Evolutionary conservation across 2,329 filamentous ascomycete genomes (phyloP), one percentile per base, ranked within the genome.

Genomic region (Colletotrichum sp.): DNA sequence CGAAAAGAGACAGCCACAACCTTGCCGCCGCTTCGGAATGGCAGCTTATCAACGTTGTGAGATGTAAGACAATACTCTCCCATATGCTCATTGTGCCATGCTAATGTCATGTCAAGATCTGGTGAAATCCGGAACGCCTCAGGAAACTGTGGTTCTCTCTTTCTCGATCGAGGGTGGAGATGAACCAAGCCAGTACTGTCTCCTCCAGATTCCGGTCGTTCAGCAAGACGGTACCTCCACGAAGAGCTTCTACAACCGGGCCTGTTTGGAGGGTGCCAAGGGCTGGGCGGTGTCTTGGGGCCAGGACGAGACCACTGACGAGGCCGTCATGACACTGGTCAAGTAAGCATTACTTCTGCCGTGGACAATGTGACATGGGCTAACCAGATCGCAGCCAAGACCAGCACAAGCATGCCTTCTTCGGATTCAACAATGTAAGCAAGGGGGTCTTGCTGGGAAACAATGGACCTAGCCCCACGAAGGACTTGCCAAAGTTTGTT

Each of bases 211-310:
- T 1, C 39, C 75, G 6, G 24, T 79, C 1, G 60, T 68, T 3
- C 69, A 77, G 6, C 57, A 57, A 3, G 36, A 71, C 0, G 73
- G 81, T 7, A 77, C 80, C 7, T 76, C 72, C 26, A 73, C 77
- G 9, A 80, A 77, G 3, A 81, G 81, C 39, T 84, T 82, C 72
- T 78, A 73, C 59, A 24, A 24, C 24, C 24, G 24, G 24, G 24
- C 24, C 24, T n/a, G n/a, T n/a, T n/a, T n/a, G n/a, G n/a, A 78
- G 9, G 34, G 18, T 13, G 10, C 18, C 36, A 79, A 77, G n/a
- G 78, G 78, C n/a, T 83, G 81, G 80, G 73, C 26, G 1, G 26
- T 26, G 1, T 26, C 26, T 26, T 26, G 26, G 26, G 26, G 24
- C 24, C 24, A 24, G 24, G 24, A 24, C 24, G 30, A 32, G 32